These are phyloP conservation scores for Diplodia sapinea DNA, from an alignment of 2,329 filamentous ascomycete species.

Conservation along the genomic window DNA sequence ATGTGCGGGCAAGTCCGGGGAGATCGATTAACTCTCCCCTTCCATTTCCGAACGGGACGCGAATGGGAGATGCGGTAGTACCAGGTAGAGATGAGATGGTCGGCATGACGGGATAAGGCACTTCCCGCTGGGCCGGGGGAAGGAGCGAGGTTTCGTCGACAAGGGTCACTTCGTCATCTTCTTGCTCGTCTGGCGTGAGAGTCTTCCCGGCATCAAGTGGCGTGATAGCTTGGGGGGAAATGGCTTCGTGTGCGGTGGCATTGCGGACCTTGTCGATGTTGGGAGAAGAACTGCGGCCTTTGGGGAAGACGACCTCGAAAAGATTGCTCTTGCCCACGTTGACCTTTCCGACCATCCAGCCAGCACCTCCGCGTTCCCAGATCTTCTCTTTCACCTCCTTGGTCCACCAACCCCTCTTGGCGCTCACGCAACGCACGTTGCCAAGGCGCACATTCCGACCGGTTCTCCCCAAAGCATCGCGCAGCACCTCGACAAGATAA, in stretches of 20 bases:
- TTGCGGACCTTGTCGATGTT: constrained; percentile 44
- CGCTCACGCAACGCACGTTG: constrained; percentile 85
- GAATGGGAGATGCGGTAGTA: constrained; percentile 93
- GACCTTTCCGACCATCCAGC: constrained; percentile 97
- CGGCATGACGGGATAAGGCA: constrained; percentile 81
- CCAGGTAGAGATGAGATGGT: constrained; percentile 85
- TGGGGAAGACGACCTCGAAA: constrained; percentile 85
- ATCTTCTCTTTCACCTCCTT: constrained; percentile 84
- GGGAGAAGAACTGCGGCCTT: constrained; percentile 57
- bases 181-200: neutral
- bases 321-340: constrained; percentile 97
- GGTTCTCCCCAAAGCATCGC: constrained; percentile 72
- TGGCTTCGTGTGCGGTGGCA: constrained; percentile 40
- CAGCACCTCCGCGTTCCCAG: constrained; percentile 79
- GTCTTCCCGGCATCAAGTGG: constrained; percentile 37
- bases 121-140: constrained; percentile 75
- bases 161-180: neutral
- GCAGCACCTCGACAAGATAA: constrained; percentile 77
- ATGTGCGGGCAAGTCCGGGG: constrained; percentile 77
- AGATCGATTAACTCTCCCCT: constrained; percentile 92
- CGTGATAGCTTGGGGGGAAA: neutral
- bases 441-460: constrained; percentile 79
- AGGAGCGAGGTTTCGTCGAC: constrained; percentile 60
- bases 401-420: constrained; percentile 90
- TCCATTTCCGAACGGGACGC: constrained; percentile 84